Percentiles rank a stretch among this genome's conserved stretches.
Evolutionary conservation across 148 eudicot species (phyloP).

Genomic region (Camellia granthamiana): DNA sequence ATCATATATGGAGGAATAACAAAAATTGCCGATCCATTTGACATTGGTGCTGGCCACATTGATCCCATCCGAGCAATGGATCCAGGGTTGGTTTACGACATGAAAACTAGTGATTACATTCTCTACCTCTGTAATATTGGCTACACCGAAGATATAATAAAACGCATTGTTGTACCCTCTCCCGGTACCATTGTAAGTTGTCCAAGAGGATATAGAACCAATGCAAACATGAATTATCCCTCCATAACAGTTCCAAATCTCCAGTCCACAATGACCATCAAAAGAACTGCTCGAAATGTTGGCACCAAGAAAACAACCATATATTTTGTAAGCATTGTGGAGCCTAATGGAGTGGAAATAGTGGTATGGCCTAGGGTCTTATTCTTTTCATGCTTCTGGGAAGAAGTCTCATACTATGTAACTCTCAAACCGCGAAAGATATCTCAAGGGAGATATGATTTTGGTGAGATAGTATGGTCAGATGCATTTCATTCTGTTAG

Average conservation of each 20-base stretch:
- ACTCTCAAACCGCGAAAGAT: constrained; percentile 35
- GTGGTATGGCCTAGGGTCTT: constrained; percentile 41
- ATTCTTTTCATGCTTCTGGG: constrained; percentile 31
- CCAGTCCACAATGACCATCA: constrained; percentile 30
- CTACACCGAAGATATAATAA: constrained; percentile 27
- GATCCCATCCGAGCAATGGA: constrained; percentile 44
- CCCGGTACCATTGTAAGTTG: constrained; percentile 11
- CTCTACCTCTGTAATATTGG: constrained; percentile 48
- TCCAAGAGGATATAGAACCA: constrained; percentile 2
- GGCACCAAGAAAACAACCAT: constrained; percentile 27
- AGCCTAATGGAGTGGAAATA: constrained; percentile 48
- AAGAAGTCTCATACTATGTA: constrained; percentile 35
- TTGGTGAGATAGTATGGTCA: constrained; percentile 50
- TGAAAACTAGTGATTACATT: constrained; percentile 36
- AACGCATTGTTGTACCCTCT: constrained; percentile 14
- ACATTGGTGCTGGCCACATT: constrained; percentile 48
- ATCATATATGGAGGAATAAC: constrained; percentile 31
- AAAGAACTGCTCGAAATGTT: constrained; percentile 40
- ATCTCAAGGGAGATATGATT: constrained; percentile 46
- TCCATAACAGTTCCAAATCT: constrained; percentile 41
- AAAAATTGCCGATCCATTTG: constrained; percentile 34
- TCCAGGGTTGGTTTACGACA: constrained; percentile 50
- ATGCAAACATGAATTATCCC: constrained; percentile 40
- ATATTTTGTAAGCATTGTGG: constrained; percentile 29
- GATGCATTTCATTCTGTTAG: constrained; percentile 44